A percentile compares a stretch with the other conserved stretches of the same genome.
phyloP scores from a whole-genome alignment of 1,284 basidiomycete species.

The Sphaerobolus stellatus region DNA sequence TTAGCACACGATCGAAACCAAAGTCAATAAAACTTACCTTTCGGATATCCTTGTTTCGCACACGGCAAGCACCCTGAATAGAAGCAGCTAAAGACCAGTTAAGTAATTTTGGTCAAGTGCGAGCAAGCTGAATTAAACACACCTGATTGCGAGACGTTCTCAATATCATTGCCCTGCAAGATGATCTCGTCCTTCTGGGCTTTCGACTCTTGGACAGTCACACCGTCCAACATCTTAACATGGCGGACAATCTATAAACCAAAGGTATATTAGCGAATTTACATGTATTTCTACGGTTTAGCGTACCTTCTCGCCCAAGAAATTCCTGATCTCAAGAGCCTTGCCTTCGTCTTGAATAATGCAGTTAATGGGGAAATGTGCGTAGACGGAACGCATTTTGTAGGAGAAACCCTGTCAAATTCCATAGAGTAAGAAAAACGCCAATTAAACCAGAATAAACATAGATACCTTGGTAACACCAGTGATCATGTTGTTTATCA shows the following conservation, averaged over 20 bases:
- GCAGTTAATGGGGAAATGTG: conserved; percentile 99
- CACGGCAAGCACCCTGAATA: conserved; percentile 91
- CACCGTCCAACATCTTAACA: conserved; percentile 90
- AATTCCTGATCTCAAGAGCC: conserved; percentile 96
- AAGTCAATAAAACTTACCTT: conserved; percentile 42
- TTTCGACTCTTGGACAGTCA: conserved; percentile 87
- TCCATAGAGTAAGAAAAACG: background rate
- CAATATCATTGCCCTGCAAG: conserved; percentile 91
- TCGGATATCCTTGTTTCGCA: conserved; percentile 98
- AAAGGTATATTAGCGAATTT: conserved; percentile 1
- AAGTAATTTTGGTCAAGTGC: background rate
- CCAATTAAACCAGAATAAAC: background rate
- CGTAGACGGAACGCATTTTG: conserved; percentile 99
- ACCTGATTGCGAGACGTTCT: conserved; percentile 95
- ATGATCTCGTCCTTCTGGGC: conserved; percentile 96
- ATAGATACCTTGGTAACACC: conserved; percentile 86
- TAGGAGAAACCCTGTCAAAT: conserved; percentile 89
- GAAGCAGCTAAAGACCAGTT: conserved; percentile 67
- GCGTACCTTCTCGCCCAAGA: conserved; percentile 89
- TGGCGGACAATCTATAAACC: conserved; percentile 77
- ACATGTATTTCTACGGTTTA: background rate
- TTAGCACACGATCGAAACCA: conserved; percentile 33
- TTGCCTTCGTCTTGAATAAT: conserved; percentile 86
- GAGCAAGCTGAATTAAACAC: conserved; percentile 19
- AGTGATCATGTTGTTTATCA: conserved; percentile 97